Evolutionary conservation across 441 rosid genomes (phyloP).

Genomic region (Populus trichocarpa): DNA sequence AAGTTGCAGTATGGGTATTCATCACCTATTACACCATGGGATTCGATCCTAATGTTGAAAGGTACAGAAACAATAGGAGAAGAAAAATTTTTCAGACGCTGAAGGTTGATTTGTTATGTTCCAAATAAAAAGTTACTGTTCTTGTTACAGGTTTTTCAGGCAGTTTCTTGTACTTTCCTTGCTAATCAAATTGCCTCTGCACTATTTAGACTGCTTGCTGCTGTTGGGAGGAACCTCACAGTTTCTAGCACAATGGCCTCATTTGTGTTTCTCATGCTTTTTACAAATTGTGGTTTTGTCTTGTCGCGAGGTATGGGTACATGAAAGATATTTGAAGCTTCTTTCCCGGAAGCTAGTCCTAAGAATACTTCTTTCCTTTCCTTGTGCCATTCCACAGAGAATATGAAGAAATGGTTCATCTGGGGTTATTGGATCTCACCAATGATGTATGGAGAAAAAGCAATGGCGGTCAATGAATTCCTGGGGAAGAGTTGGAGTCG

Average conservation of each 20-base stretch:
- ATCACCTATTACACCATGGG: slow-evolving; percentile 65
- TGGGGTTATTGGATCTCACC: slow-evolving; percentile 83
- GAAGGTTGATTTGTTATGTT: background rate
- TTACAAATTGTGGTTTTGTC: slow-evolving; percentile 63
- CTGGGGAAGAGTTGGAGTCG: slow-evolving; percentile 69
- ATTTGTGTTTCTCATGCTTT: slow-evolving; percentile 44
- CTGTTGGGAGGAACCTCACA: slow-evolving; percentile 56
- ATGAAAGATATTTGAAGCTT: background rate
- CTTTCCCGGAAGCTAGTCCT: background rate
- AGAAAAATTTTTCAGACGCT: background rate
- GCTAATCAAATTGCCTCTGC: slow-evolving; percentile 65
- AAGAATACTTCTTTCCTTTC: background rate
- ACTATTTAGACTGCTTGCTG: slow-evolving; percentile 57
- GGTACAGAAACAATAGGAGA: slow-evolving; percentile 28
- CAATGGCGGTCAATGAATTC: slow-evolving; percentile 61
- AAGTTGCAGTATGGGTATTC: slow-evolving; percentile 58
- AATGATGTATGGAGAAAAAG: slow-evolving; percentile 77
- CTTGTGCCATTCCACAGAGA: slow-evolving; percentile 28
- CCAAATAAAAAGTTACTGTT: background rate
- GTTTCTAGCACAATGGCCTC: slow-evolving; percentile 70
- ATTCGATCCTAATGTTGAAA: slow-evolving; percentile 58
- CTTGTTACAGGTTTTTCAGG: slow-evolving; percentile 55
- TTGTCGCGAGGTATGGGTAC: slow-evolving; percentile 47
- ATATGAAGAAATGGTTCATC: slow-evolving; percentile 64
- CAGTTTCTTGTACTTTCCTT: slow-evolving; percentile 50